Evolutionary conservation across 2,329 filamentous ascomycete genomes (phyloP).

Genomic region (Ascochyta clinopodiicola): DNA sequence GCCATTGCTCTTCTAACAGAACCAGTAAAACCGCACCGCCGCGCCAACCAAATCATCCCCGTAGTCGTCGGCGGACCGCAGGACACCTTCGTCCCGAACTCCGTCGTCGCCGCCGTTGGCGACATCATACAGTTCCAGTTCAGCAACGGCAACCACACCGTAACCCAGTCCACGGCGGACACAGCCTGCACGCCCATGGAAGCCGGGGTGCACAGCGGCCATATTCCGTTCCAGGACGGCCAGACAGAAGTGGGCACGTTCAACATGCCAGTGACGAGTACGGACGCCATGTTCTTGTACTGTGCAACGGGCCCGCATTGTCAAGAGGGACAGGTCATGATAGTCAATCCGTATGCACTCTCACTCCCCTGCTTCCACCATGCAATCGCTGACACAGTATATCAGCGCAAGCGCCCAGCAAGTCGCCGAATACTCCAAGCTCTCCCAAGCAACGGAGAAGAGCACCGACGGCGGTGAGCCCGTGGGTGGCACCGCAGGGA

Average conservation of each 20-base stretch:
- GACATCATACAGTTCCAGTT: constrained; percentile 44
- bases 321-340: constrained; percentile 39
- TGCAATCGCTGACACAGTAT: background rate
- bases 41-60: constrained; percentile 34
- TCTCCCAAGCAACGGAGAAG: constrained; percentile 28
- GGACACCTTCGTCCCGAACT: constrained; percentile 39
- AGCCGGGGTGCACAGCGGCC: constrained; percentile 38
- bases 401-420: constrained; percentile 27
- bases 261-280: constrained; percentile 38
- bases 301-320: constrained; percentile 43
- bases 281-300: constrained; percentile 41
- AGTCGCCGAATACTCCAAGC: constrained; percentile 36
- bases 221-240: constrained; percentile 39
- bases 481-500: constrained; percentile 29
- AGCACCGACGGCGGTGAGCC: constrained; percentile 32
- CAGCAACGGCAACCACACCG: constrained; percentile 42
- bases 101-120: constrained; percentile 34
- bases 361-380: too few species aligned
- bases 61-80: constrained; percentile 42
- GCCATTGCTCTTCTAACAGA: background rate
- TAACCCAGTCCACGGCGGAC: constrained; percentile 36
- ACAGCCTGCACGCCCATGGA: constrained; percentile 36
- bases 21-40: constrained; percentile 29
- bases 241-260: constrained; percentile 42
- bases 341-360: constrained; percentile 31